Evolutionary conservation across 2,329 filamentous ascomycete genomes (phyloP).

Genomic region (Calonectria leucothoes): DNA sequence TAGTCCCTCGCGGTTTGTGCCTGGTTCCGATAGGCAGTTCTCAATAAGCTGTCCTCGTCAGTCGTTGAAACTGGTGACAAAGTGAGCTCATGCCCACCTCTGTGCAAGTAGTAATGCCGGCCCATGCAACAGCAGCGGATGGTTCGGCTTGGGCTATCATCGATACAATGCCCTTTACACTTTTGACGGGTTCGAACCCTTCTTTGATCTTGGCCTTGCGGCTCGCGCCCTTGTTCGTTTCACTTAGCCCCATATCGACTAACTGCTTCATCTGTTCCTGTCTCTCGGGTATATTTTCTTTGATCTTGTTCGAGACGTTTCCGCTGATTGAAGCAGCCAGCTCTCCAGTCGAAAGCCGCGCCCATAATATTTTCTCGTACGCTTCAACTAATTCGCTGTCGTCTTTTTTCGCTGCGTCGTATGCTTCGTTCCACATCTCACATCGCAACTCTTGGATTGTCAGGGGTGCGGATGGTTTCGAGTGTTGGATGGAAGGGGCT

Average conservation of each 20-base stretch:
- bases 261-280: background rate
- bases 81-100: background rate
- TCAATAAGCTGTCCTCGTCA: background rate
- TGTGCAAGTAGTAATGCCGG: background rate
- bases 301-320: background rate
- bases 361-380: slow-evolving; percentile 25
- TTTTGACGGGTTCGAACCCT: background rate
- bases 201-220: slow-evolving; percentile 1
- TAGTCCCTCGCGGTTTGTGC: background rate
- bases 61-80: background rate
- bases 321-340: background rate
- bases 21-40: slow-evolving; percentile 2
- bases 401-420: background rate
- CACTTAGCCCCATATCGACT: background rate
- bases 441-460: background rate
- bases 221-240: background rate
- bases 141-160: slow-evolving; percentile 9
- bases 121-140: slow-evolving; percentile 12
- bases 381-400: background rate
- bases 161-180: slow-evolving; percentile 1
- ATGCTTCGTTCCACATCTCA: background rate
- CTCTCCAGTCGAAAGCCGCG: background rate
- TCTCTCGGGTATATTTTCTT: background rate
- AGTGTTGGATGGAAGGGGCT: no score
- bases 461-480: background rate